A percentile compares a stretch with the other conserved stretches of the same genome.
These are phyloP conservation scores for Colletotrichum sp. DNA, from an alignment of 2,329 filamentous ascomycete genomes.

Conservation along the genomic window DNA sequence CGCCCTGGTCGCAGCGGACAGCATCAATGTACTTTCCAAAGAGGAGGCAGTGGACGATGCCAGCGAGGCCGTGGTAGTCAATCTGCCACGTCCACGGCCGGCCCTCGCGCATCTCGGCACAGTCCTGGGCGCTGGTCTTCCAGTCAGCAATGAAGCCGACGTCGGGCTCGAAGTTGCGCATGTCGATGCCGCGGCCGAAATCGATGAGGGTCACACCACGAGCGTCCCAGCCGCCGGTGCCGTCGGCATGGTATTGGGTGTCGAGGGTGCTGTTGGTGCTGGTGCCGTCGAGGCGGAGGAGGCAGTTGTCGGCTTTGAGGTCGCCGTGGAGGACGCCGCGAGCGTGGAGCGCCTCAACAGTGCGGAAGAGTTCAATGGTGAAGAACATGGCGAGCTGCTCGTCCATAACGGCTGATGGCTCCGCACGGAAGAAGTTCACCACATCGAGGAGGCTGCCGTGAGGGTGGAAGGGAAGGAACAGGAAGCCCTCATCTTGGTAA, in stretches of 20 bases:
- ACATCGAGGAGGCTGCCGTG: constrained; percentile 96
- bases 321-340: constrained; percentile 88
- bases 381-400: constrained; percentile 96
- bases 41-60: constrained; percentile 84
- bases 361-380: constrained; percentile 87
- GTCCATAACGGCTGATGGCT: constrained; percentile 79
- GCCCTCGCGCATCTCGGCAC: constrained; percentile 92
- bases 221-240: constrained; percentile 76
- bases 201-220: constrained; percentile 91
- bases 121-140: constrained; percentile 87
- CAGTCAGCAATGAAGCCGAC: constrained; percentile 95
- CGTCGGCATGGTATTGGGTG: constrained; percentile 73
- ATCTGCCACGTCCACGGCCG: constrained; percentile 98
- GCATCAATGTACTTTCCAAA: constrained; percentile 97
- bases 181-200: constrained; percentile 93
- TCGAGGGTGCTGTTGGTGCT: constrained; percentile 53
- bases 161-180: constrained; percentile 78
- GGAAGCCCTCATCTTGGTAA: constrained; percentile 87
- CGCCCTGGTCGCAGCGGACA: constrained; percentile 57
- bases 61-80: constrained; percentile 92
- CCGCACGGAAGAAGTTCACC: constrained; percentile 82
- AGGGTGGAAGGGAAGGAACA: constrained; percentile 85
- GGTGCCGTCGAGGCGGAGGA: constrained; percentile 76
- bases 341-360: constrained; percentile 83
- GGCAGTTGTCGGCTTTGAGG: constrained; percentile 93